phyloP scores from a whole-genome alignment of 805 yeast genomes.

The Starmerella etchellsii region DNA sequence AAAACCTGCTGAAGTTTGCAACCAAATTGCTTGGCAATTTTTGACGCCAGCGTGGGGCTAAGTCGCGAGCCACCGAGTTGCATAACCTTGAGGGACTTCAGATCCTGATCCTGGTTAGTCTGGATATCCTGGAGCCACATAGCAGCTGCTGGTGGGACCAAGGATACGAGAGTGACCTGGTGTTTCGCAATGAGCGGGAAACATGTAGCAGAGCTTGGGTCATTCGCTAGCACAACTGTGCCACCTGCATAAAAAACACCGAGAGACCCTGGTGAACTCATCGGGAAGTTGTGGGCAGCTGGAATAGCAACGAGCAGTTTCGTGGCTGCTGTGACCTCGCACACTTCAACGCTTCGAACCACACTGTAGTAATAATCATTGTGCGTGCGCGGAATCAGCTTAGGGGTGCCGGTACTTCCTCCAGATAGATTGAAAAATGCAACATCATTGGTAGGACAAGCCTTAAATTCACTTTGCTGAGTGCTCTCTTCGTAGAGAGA shows the following conservation, averaged over 20 bases:
- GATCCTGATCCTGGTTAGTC: too few relatives aligned
- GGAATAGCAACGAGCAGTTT: constrained; percentile 11
- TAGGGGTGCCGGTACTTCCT: constrained; percentile 14
- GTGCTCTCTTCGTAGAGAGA: background rate
- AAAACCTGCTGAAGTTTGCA: constrained; percentile 14
- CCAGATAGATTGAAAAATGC: constrained; percentile 15
- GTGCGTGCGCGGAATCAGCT: constrained; percentile 16
- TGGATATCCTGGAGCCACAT: constrained; percentile 13
- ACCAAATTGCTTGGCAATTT: constrained; percentile 4
- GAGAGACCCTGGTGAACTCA: constrained; percentile 16
- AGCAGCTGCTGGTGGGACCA: constrained; percentile 16
- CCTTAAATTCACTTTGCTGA: background rate
- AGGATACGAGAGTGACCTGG: constrained; percentile 10
- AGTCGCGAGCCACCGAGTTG: constrained; percentile 15
- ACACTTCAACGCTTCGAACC: constrained; percentile 10
- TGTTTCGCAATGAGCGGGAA: constrained; percentile 11
- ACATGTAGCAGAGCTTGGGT: constrained; percentile 11
- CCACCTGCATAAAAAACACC: constrained; percentile 13
- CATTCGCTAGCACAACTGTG: constrained; percentile 8
- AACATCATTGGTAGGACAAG: constrained; percentile 9
- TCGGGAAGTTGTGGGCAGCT: constrained; percentile 14
- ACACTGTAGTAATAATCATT: constrained; percentile 16
- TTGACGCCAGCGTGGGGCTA: constrained; percentile 13
- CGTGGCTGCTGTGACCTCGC: constrained; percentile 4
- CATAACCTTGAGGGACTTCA: constrained; percentile 8